Evolutionary conservation across 495 filamentous ascomycete species (phyloP).

Genomic region (Trichocladium uniseriatum): DNA sequence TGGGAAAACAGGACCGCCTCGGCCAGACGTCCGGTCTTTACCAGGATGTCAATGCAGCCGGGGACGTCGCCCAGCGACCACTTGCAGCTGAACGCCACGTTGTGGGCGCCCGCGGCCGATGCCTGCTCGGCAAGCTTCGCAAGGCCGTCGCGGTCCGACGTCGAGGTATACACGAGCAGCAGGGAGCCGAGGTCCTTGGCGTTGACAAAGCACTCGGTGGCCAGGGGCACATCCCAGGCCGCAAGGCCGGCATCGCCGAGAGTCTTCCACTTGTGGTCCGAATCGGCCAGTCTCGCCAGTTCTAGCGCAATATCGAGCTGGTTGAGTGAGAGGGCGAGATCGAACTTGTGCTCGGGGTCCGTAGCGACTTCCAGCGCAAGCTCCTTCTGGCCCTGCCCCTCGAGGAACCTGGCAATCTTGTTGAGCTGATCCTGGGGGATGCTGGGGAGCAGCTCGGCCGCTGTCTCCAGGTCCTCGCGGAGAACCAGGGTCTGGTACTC

Average conservation of each 20-base stretch:
- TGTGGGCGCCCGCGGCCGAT: slow-evolving; percentile 66
- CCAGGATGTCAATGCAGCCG: slow-evolving; percentile 70
- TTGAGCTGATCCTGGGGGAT: slow-evolving; percentile 88
- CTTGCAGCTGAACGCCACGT: slow-evolving; percentile 81
- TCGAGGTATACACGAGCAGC: slow-evolving; percentile 76
- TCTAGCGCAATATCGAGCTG: slow-evolving; percentile 76
- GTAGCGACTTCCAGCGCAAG: slow-evolving; percentile 92
- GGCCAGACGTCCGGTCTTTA: slow-evolving; percentile 64
- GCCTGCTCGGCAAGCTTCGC: slow-evolving; percentile 62
- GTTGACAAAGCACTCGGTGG: slow-evolving; percentile 83
- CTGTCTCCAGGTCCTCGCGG: slow-evolving; percentile 88
- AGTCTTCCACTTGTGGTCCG: slow-evolving; percentile 95
- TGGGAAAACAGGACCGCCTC: slow-evolving; percentile 88
- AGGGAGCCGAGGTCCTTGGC: slow-evolving; percentile 86
- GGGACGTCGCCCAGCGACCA: slow-evolving; percentile 82
- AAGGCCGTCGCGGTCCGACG: slow-evolving; percentile 64
- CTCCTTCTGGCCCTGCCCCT: slow-evolving; percentile 95
- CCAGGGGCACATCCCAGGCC: slow-evolving; percentile 78
- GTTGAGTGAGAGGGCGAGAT: slow-evolving; percentile 75
- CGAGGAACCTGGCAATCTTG: slow-evolving; percentile 95
- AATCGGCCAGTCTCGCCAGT: slow-evolving; percentile 72
- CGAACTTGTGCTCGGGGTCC: slow-evolving; percentile 93
- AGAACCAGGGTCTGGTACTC: slow-evolving; percentile 97
- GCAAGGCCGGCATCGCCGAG: slow-evolving; percentile 85
- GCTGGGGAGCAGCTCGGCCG: slow-evolving; percentile 69